A percentile compares a stretch with the other conserved stretches of the same genome.
phyloP scores from a whole-genome alignment of 1,284 basidiomycete species.

The Apiotrichum siamense region DNA sequence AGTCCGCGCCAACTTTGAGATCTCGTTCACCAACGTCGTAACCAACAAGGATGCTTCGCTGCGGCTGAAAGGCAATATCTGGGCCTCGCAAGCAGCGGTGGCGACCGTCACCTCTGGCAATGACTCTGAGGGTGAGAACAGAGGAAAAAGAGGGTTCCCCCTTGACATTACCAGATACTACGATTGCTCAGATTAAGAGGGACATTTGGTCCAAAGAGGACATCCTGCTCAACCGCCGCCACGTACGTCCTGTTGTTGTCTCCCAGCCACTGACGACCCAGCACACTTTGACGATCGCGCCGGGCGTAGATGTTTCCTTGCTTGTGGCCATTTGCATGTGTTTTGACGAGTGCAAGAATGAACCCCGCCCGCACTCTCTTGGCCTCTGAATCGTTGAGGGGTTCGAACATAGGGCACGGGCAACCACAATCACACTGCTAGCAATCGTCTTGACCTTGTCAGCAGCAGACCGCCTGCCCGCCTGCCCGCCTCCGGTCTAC shows the following conservation, averaged over 20 bases:
- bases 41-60: constrained; percentile 25
- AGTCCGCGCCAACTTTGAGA: constrained; percentile 41
- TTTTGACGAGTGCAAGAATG: constrained; percentile 13
- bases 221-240: constrained; percentile 37
- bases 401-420: too few species aligned
- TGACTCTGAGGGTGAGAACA: constrained; percentile 8
- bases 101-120: constrained; percentile 29
- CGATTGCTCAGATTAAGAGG: constrained; percentile 17
- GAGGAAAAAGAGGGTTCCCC: background rate
- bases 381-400: background rate
- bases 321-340: constrained; percentile 11
- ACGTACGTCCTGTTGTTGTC: constrained; percentile 21
- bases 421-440: too few species aligned
- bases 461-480: too few species aligned
- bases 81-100: constrained; percentile 35
- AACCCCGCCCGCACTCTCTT: background rate
- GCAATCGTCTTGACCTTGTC: too few species aligned
- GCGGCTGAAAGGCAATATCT: constrained; percentile 37
- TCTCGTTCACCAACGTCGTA: constrained; percentile 23
- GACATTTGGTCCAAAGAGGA: constrained; percentile 33
- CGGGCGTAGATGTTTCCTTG: constrained; percentile 7
- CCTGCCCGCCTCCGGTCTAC: too few species aligned
- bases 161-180: background rate
- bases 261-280: too few species aligned
- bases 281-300: too few species aligned